Evolutionary conservation across 2,329 filamentous ascomycete species (phyloP), one percentile per base, ranked within the genome.

Genomic region (Microsporum audouinii): DNA sequence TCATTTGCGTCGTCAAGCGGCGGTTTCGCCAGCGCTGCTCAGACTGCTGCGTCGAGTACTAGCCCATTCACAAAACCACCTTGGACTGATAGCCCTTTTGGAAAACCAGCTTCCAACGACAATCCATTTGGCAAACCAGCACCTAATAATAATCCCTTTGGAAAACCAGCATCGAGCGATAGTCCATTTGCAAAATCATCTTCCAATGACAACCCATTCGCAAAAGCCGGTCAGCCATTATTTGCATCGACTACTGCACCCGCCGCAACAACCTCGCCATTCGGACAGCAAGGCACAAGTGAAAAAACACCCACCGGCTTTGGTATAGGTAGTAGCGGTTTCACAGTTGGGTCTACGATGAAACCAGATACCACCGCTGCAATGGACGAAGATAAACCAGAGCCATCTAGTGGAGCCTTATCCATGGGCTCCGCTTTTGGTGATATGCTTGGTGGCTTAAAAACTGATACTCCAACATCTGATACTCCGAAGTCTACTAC

Each of bases 261-360:
- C 10, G 4, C 57, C 10, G 23, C 23, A 1, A 31, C 36, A 6
- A 12, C 36, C 29, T 23, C 56, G 8, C 34, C 38, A 14, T 58
- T 58, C 12, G 56, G 56, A 43, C 68, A 70, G 56, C 70, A 70
- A 43, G 14, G 6, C 14, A 43, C 5, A 43, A 43, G 17, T 33
- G 64, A 62, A 3, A 68, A 68, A 41, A 58, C 70, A 27, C 71
- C 70, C 58, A 68, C 67, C 34, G 58, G 67, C 0, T 73, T 75
- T 58, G 71, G 70, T 3, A 47, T 68, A 31, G 65, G 67, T 5
- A 58, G 66, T 12, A 62, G 67, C 62, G 68, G 68, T n/a, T 80
- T 80, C 64, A 70, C 68, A 5, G 65, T 79, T 27, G 74, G 73
- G 1, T 76, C 78, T 29, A 72, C 72, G 8, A 78, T 79, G 63